Percentiles rank a stretch among this genome's conserved stretches.
phyloP scores from a whole-genome alignment of 148 eudicot genomes.

The Camellia lanceoleosa region DNA sequence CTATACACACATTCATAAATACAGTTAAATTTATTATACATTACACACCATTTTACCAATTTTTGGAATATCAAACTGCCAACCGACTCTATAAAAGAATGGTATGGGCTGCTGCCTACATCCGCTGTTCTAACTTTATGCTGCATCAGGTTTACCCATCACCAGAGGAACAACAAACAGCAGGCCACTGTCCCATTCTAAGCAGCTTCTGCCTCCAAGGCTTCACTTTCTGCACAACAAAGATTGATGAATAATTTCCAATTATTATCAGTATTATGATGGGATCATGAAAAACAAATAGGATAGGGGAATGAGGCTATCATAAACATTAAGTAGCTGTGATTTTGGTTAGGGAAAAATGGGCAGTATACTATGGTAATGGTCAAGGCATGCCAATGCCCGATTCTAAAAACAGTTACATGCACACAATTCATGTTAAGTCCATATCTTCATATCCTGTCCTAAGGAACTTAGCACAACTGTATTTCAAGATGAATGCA shows the following conservation, averaged over 20 bases:
- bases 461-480: not conserved
- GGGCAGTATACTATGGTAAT: not conserved
- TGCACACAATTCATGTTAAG: not conserved
- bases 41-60: constrained; percentile 5
- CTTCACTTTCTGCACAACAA: constrained; percentile 23
- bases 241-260: not conserved
- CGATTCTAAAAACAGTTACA: not conserved
- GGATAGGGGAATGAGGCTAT: not conserved
- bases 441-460: not conserved
- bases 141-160: not conserved
- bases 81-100: not conserved
- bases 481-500: not conserved
- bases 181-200: constrained; percentile 12
- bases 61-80: constrained; percentile 1
- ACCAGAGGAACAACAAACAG: not conserved
- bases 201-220: not conserved
- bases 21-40: constrained; percentile 6
- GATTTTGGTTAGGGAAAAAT: not conserved
- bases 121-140: not conserved
- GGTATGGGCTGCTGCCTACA: constrained; percentile 5
- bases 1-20: not conserved
- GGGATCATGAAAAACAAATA: not conserved
- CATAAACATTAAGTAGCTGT: not conserved
- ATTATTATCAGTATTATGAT: not conserved
- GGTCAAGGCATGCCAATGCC: not conserved